Evolutionary conservation across 2,329 filamentous ascomycete species (phyloP).

Genomic region (Macrophomina tecta): DNA sequence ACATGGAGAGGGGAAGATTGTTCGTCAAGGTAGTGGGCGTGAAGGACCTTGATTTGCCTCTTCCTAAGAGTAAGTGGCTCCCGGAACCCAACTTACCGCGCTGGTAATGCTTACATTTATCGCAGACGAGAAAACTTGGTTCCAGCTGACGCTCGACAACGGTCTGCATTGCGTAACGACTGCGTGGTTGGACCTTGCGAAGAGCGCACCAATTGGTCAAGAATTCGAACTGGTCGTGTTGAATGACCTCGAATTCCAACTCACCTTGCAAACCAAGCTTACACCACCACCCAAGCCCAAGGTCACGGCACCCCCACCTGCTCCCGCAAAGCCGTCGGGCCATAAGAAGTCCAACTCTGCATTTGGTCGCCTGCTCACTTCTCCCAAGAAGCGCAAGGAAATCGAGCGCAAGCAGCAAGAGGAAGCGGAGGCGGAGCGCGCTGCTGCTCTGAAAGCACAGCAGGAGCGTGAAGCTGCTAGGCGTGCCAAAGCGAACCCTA

Average conservation of each 20-base stretch:
- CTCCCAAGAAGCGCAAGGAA: conserved; percentile 96
- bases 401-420: conserved; percentile 83
- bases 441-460: conserved; percentile 59
- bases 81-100: conserved; percentile 28
- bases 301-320: conserved; percentile 46
- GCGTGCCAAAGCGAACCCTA: conserved; percentile 64
- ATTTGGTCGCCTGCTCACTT: conserved; percentile 84
- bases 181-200: conserved; percentile 89
- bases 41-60: conserved; percentile 89
- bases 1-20: conserved; percentile 83
- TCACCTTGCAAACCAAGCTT: conserved; percentile 94
- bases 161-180: conserved; percentile 98
- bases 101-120: conserved; percentile 8
- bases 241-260: conserved; percentile 97
- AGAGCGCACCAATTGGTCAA: conserved; percentile 92
- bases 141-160: conserved; percentile 97
- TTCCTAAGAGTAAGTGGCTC: conserved; percentile 77
- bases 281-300: conserved; percentile 69
- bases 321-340: conserved; percentile 67
- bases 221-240: conserved; percentile 98
- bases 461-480: conserved; percentile 55
- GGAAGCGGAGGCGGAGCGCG: conserved; percentile 86
- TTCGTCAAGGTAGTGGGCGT: conserved; percentile 99
- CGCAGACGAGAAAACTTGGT: conserved; percentile 86
- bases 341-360: conserved; percentile 75